These are phyloP conservation scores for Paracoccidioides brasiliensis DNA, from an alignment of 2,329 filamentous ascomycete genomes.

Conservation along the genomic window DNA sequence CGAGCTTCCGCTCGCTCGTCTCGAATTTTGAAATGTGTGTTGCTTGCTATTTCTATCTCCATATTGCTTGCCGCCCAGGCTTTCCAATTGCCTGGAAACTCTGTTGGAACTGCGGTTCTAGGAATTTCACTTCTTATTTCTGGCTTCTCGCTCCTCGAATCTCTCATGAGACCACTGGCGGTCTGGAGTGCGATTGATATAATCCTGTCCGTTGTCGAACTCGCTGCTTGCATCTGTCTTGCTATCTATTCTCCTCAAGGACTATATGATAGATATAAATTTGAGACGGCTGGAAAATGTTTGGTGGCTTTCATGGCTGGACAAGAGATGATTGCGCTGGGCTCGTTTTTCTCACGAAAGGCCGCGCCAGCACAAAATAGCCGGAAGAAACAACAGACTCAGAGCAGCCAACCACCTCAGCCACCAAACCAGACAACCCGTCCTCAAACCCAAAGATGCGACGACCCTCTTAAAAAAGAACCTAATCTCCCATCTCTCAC, in stretches of 20 bases:
- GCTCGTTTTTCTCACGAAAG: conserved; percentile 11
- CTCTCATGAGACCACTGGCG: conserved; percentile 23
- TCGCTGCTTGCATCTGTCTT: conserved; percentile 26
- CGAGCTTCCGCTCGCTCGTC: background rate
- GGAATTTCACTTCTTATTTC: conserved; percentile 28
- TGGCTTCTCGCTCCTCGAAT: conserved; percentile 28
- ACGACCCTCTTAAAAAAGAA: background rate
- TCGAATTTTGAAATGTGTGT: conserved; percentile 8
- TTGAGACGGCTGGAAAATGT: conserved; percentile 27
- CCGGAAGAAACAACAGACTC: background rate
- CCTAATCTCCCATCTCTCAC: background rate
- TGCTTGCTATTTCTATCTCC: conserved; percentile 15
- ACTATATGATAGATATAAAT: conserved; percentile 21
- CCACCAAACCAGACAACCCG: background rate
- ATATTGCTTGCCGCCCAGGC: conserved; percentile 24
- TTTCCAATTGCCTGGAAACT: conserved; percentile 23
- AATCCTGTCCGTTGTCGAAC: conserved; percentile 25
- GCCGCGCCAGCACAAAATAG: background rate
- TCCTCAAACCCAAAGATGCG: background rate
- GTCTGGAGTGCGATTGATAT: conserved; percentile 30
- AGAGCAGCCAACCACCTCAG: background rate
- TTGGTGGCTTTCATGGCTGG: conserved; percentile 27
- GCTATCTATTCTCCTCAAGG: conserved; percentile 23
- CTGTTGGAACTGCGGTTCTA: conserved; percentile 26
- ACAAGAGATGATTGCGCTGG: conserved; percentile 25